Evolutionary conservation across 345 rosid species (phyloP), one percentile per base, ranked within the genome.

Genomic region (Gossypium ekmanianum): DNA sequence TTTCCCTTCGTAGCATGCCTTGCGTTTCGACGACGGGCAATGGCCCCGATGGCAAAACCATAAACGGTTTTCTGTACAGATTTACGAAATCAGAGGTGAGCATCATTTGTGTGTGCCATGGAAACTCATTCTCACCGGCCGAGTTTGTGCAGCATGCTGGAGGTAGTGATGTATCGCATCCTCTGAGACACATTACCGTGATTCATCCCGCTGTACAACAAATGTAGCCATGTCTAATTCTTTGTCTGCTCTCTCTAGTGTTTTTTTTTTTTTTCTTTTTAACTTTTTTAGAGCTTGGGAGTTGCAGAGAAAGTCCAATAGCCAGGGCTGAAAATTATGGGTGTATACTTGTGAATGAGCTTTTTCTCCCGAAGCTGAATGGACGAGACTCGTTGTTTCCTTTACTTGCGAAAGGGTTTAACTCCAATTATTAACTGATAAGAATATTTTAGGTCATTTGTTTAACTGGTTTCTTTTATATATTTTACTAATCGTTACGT

Each of bases 121-220:
- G 97, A 41, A 83, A 68, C 51, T 84, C 88, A 17, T 89, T 90
- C 67, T 82, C 93, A 0, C 95, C 95, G 1, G 90, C 87, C 11
- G 90, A 87, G 89, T 92, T 92, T 27, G 89, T 92, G 76, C 69
- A 75, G 73, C 95, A 90, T 75, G 93, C 97, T 11, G 97, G 97
- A 17, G 89, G 94, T 20, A 79, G 73, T 0, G 52, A 86, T 43
- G 87, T 88, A 2, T 59, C 87, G 0, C 72, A 92, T 59, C 93
- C 94, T 45, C 68, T 88, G 51, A 85, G 76, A 61, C 91, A 85
- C 70, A 90, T 92, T 44, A 84, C 85, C 0, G 87, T 87, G 27
- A 77, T 88, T 68, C 87, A 88, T 6, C 84, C 89, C 0, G 69
- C 81, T 4, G 41, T 26, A 6, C 62, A 7, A 7, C 29, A 20